Evolutionary conservation across 1,284 basidiomycete species (phyloP), one percentile per base, ranked within the genome.

Genomic region (Nidula niveotomentosa): DNA sequence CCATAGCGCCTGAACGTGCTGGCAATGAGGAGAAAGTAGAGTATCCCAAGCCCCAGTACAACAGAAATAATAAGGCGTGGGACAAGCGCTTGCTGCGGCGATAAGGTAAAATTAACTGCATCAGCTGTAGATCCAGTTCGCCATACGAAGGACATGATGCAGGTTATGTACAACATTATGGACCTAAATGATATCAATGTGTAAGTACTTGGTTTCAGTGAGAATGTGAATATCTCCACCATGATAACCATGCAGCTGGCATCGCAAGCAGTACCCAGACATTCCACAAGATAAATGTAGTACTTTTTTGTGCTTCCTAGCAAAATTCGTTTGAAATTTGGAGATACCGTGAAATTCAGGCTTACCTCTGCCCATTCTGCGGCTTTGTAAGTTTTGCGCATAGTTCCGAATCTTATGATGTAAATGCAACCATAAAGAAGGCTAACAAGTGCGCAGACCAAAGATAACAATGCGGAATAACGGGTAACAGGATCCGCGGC

Each of bases 211-310:
- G 6, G 13, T 23, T 23, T 23, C 23, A 23, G 10, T 34, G 15
- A 10, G 18, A 2, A 43, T 41, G 17, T 7, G n/a, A 52, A 34
- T 41, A 2, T 43, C 67, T 67, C 8, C 56, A 78, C 83, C 85
- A 87, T 10, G 81, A 75, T 41, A 87, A 76, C 81, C 83, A 87
- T 41, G 85, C 65, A 1, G 74, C 79, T 1, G 85, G 86, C 67
- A 85, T 79, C 0, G 85, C 79, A 33, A 88, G 72, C 13, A 88
- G 62, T 0, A 88, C 82, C 86, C 86, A 88, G 9, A 88, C 80
- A 61, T 88, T 88, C 86, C 86, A 88, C 56, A 79, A 72, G 23
- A 88, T 77, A 23, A 72, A 68, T 0, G 82, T 79, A 33, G 76
- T 77, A 1, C 76, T 76, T 60, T 72, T 76, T 56, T 80, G 80